Base-by-base conservation (phyloP, 768 basidiomycete species). In the Mycena olivaceomarginata region DNA sequence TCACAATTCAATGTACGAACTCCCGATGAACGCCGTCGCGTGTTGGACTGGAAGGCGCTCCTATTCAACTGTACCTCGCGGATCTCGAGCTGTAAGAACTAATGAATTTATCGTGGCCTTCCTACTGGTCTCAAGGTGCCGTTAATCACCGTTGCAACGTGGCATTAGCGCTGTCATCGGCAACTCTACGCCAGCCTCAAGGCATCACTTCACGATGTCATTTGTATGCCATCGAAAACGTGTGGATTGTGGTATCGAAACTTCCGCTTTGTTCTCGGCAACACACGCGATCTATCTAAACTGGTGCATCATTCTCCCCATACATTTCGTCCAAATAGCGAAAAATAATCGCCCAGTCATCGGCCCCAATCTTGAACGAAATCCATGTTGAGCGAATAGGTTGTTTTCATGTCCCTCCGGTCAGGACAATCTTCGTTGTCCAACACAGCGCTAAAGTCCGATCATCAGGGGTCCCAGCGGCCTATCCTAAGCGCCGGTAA, bases 381-480 rank as follows among this genome's bases (percentile, higher is more conserved):
- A 56, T 18, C 53, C 53, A 56, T 20, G 18, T 56, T 56, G 53
- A 20, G 53, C n/a, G n/a, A 56, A 56, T 56, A 5, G 53, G 18
- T 56, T 56, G 53, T 56, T 56, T 56, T 56, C 12, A 56, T 56
- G 51, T 53, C 12, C 53, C 53, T 56, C 53, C 53, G 53, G 53
- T 56, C 53, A 56, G 53, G 53, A 56, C n/a, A 56, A 56, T 56
- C 53, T 56, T 56, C 53, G 53, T 56, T 56, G 53, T 56, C 53
- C 53, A 56, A 22, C 53, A 5, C 53, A 22, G 53, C 53, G 53
- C 53, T 56, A 56, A 56, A 56, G 53, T 56, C 53, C 53, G 53
- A 56, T 56, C 53, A 56, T 56, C 53, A 18, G 53, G 53, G 53
- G 53, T 56, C 53, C 43, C 10, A 15, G n/a, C 53, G 53, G 53